Evolutionary conservation across 805 yeast species (phyloP), one percentile per base, ranked within the genome.

Genomic region (Wickerhamomyces silvicola): DNA sequence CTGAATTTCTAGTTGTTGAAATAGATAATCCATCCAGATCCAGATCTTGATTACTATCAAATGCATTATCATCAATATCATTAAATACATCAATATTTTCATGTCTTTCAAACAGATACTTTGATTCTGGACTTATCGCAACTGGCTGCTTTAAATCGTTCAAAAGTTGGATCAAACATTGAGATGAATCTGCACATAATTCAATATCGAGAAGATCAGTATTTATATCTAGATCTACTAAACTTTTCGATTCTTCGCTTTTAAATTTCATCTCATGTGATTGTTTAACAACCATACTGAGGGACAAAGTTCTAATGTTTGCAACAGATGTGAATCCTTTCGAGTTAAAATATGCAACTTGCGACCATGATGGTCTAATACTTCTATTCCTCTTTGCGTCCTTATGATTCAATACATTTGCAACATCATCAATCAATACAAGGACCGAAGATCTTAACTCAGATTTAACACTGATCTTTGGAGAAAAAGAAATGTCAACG

Each of bases 101-200:
- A 1, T 50, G 35, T 4, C 45, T 46, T 21, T 53, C 46, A 8
- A 56, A 48, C 30, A 65, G 72, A 51, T 70, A 81, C 54, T 77
- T 82, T 22, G 73, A 72, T 3, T 73, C 74, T 38, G 76, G 77
- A 1, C 66, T 63, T 24, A 81, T 76, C 6, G 66, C 56, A 2
- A 83, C 56, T 0, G 88, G 87, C 10, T 73, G 74, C 44, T 81
- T 83, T 45, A 88, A 60, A 46, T 86, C 95, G 37, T 73, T 77
- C 8, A 79, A 41, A 7, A 83, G 46, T 39, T 81, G 94, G 2
- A 75, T 39, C 25, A 88, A 54, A 10, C 90, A 73, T 46, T 84
- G 81, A 1, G 78, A 68, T 0, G 96, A 85, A 51, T 88, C 97
- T 1, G 95, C 90, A 60, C 96, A 87, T 3, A 79, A 36, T 17